Percentiles rank a stretch among this genome's conserved stretches.
Evolutionary conservation across 768 basidiomycete species (phyloP).

Genomic region (Naganishia vishniacii): DNA sequence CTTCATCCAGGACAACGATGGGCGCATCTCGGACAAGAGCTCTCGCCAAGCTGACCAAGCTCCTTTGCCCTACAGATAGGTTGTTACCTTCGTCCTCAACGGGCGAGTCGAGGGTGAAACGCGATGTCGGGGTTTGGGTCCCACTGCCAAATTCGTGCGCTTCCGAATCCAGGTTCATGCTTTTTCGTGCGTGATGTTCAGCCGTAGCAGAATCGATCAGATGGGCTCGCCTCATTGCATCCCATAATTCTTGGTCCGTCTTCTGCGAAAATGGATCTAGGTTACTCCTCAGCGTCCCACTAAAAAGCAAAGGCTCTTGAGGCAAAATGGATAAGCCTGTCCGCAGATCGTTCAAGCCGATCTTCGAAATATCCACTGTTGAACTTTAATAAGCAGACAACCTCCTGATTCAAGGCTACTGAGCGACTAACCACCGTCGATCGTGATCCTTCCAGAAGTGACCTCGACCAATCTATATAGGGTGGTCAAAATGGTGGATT

Average conservation of each 20-base stretch:
- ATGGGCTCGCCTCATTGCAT: conserved; percentile 77
- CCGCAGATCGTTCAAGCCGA: conserved; percentile 67
- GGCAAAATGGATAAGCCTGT: conserved; percentile 58
- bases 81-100: conserved; percentile 85
- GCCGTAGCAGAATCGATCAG: conserved; percentile 55
- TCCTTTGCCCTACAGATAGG: conserved; percentile 68
- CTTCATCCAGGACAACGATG: conserved; percentile 69
- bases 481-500: conserved; percentile 83
- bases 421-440: conserved; percentile 57
- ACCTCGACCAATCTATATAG: conserved; percentile 80
- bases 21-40: conserved; percentile 78
- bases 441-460: conserved; percentile 63
- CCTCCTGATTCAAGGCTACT: too few relatives aligned
- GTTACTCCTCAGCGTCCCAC: conserved; percentile 62
- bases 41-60: conserved; percentile 77
- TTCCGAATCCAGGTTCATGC: conserved; percentile 20
- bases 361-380: conserved; percentile 65
- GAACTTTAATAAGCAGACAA: not conserved
- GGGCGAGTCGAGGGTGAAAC: conserved; percentile 74
- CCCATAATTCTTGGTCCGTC: conserved; percentile 60
- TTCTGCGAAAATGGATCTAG: conserved; percentile 80
- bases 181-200: conserved; percentile 19
- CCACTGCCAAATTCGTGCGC: not conserved
- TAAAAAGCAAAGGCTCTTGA: conserved; percentile 58
- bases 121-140: conserved; percentile 39